phyloP scores from a whole-genome alignment of 257 asterid species.

The Coffea eugenioides region DNA sequence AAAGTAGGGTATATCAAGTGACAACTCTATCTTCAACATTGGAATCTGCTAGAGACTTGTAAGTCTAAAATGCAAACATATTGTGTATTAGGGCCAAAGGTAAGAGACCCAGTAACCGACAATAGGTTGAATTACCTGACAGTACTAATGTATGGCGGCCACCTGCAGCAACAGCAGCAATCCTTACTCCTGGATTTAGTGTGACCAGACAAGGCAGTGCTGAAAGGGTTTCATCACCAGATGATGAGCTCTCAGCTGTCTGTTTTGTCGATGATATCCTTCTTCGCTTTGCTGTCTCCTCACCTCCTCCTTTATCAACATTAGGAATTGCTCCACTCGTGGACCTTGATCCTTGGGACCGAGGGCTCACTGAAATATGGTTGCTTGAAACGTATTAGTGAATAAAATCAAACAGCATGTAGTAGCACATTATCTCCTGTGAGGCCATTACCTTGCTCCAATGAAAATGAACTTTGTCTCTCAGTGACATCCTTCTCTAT shows the following conservation, averaged over 20 bases:
- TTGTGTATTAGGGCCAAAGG: not conserved
- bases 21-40: constrained; percentile 16
- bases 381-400: constrained; percentile 43
- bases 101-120: constrained; percentile 1
- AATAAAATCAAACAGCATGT: constrained; percentile 23
- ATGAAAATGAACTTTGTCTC: constrained; percentile 43
- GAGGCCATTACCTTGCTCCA: constrained; percentile 63
- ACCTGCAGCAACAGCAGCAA: constrained; percentile 86
- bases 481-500: constrained; percentile 54
- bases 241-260: constrained; percentile 69
- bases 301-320: constrained; percentile 65
- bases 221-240: constrained; percentile 73
- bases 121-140: constrained; percentile 58
- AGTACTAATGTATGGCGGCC: constrained; percentile 91
- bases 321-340: constrained; percentile 42
- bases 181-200: constrained; percentile 76
- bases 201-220: constrained; percentile 89
- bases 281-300: constrained; percentile 78
- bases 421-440: constrained; percentile 33
- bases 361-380: constrained; percentile 68
- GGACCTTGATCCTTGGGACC: constrained; percentile 70
- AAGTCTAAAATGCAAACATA: not conserved
- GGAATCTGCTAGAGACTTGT: constrained; percentile 7
- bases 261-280: constrained; percentile 72
- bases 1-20: constrained; percentile 25